Conservation (phyloP, 306 rosid genomes). For the Senna siamea region DNA sequence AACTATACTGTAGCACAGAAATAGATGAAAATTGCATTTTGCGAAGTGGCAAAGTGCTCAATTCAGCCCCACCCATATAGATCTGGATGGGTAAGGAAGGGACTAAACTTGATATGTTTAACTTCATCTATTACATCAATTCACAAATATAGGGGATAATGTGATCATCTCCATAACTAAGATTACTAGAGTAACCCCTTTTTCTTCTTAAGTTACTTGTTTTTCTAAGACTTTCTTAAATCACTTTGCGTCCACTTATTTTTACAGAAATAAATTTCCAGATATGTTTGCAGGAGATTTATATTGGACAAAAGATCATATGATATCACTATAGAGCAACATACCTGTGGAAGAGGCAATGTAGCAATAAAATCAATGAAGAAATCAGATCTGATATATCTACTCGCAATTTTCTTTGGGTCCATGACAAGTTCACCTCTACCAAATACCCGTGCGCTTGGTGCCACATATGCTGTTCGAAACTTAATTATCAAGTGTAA, state of each 20-base stretch:
- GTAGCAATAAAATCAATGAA: slow-evolving; percentile 89
- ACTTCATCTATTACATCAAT: slow-evolving; percentile 6
- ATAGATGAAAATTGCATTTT: not conserved
- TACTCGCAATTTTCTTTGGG: slow-evolving; percentile 82
- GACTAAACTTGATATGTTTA: not conserved
- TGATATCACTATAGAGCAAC: slow-evolving; percentile 21
- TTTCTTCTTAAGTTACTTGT: not conserved
- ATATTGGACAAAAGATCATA: slow-evolving; percentile 2
- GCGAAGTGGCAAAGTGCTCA: slow-evolving; percentile 11
- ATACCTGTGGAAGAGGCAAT: slow-evolving; percentile 95
- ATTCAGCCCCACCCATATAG: not conserved
- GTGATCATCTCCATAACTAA: slow-evolving; percentile 26
- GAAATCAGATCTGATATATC: slow-evolving; percentile 89
- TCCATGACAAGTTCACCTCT: slow-evolving; percentile 99
- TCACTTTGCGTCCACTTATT: not conserved
- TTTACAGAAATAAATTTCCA: slow-evolving; percentile 25
- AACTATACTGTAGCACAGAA: slow-evolving; percentile 11
- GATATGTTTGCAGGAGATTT: slow-evolving; percentile 15
- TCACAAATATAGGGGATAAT: slow-evolving; percentile 18
- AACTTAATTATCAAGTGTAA: slow-evolving; percentile 88
- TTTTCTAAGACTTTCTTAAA: not conserved
- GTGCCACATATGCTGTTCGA: slow-evolving; percentile 92
- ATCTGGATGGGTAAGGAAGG: not conserved
- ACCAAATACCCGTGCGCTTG: slow-evolving; percentile 92
- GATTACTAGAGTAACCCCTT: not conserved